phyloP scores from a whole-genome alignment of 345 rosid genomes.

The Trapa bicornis region DNA sequence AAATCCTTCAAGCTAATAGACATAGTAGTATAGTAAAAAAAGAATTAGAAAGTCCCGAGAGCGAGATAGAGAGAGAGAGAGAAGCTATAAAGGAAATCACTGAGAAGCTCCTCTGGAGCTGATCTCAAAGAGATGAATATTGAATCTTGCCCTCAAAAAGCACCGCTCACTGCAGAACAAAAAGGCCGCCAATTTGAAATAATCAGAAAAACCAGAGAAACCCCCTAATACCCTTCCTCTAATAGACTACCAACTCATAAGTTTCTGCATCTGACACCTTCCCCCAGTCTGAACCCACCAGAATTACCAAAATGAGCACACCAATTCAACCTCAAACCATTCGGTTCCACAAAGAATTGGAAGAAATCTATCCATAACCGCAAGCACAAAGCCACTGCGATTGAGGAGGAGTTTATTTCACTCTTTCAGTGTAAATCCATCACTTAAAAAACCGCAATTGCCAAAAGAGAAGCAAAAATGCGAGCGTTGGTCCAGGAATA shows the following conservation, averaged over 20 bases:
- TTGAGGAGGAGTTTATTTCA: neutral
- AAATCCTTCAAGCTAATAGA: neutral
- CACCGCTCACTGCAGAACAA: constrained; percentile 23
- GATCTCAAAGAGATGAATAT: constrained; percentile 16
- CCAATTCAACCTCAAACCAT: neutral
- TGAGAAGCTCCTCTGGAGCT: constrained; percentile 5
- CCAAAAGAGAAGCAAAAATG: neutral
- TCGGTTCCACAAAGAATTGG: neutral
- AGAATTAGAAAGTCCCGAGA: neutral
- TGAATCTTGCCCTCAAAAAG: constrained; percentile 16
- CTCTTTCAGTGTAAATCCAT: neutral
- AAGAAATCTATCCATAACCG: neutral
- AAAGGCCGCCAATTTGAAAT: constrained; percentile 20
- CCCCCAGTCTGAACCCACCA: neutral
- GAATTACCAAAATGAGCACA: neutral
- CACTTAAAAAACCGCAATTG: neutral
- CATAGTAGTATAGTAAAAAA: neutral
- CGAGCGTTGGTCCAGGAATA: neutral
- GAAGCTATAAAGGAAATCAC: constrained; percentile 3
- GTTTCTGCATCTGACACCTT: neutral
- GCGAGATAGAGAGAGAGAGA: neutral
- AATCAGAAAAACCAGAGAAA: constrained; percentile 19
- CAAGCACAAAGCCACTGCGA: neutral
- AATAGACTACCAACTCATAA: neutral
- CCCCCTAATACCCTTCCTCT: constrained; percentile 19